Evolutionary conservation across 2,329 filamentous ascomycete species (phyloP).

Genomic region (Arthroderma sp.): DNA sequence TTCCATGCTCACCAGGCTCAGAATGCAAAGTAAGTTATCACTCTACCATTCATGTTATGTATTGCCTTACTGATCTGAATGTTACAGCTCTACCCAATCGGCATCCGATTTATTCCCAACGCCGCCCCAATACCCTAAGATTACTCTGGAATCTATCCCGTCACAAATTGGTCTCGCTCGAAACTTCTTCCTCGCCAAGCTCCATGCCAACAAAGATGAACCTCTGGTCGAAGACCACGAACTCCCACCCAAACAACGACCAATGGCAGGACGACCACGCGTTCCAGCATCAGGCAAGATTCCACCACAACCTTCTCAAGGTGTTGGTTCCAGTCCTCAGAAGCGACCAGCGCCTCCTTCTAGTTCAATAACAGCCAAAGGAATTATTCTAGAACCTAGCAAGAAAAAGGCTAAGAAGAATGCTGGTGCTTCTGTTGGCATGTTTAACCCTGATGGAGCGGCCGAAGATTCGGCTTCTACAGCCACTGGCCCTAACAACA

Average conservation of each 20-base stretch:
- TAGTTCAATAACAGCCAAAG: conserved; percentile 17
- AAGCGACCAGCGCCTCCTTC: conserved; percentile 12
- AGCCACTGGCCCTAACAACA: background rate
- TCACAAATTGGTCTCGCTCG: conserved; percentile 77
- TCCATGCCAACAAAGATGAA: conserved; percentile 71
- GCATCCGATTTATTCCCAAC: conserved; percentile 48
- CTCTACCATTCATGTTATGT: conserved; percentile 2
- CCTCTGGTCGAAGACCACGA: conserved; percentile 90
- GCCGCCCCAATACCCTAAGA: conserved; percentile 60
- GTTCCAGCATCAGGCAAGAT: conserved; percentile 38
- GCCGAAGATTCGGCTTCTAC: background rate
- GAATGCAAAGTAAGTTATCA: conserved; percentile 42
- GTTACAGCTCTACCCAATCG: conserved; percentile 31
- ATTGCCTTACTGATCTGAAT: conserved; percentile 10
- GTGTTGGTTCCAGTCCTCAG: conserved; percentile 9
- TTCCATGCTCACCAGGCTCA: conserved; percentile 74
- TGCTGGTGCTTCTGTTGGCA: conserved; percentile 21
- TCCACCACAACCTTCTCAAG: conserved; percentile 20
- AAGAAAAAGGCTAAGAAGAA: conserved; percentile 36
- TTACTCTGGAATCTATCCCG: conserved; percentile 66
- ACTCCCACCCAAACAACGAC: conserved; percentile 76
- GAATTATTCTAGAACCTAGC: conserved; percentile 25
- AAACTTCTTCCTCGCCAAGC: conserved; percentile 80
- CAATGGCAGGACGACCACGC: conserved; percentile 32
- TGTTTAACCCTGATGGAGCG: conserved; percentile 21